Evolutionary conservation across 2,329 filamentous ascomycete genomes (phyloP), one percentile per base, ranked within the genome.

Genomic region (Biscogniauxia sp.): DNA sequence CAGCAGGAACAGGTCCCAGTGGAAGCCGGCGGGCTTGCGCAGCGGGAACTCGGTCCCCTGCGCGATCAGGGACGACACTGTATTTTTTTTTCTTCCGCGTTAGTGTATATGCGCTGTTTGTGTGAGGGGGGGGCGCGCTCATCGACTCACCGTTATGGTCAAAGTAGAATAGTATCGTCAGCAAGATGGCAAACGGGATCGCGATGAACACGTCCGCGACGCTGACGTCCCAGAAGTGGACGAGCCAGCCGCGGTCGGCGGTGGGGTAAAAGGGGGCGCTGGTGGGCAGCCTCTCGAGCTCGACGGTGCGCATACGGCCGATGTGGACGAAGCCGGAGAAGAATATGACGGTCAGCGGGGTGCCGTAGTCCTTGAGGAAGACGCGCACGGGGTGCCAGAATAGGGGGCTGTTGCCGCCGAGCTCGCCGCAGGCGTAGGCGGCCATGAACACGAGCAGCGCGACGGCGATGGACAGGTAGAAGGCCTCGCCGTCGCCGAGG

Each of bases 251-350:
- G 50, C 92, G 82, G 61, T 89, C 86, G 0, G 77, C 80, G 0
- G 93, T 96, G 0, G 93, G 93, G 69, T 85, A 87, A 78, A 96
- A 97, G 0, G 92, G 86, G 60, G 85, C 87, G 64, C 87, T 87
- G 0, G 88, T 94, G 0, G 92, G 92, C 26, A 97, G 79, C 8
- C 83, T 87, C 63, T 90, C 85, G 9, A 96, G 78, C 20, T 85
- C 73, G 1, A 96, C 83, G 50, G 82, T 76, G n/a, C 78, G 78
- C 90, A 97, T 94, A 69, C 90, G 88, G 7, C 92, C 92, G 64
- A 96, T 86, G 74, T 95, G 90, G 1, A 95, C 89, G 69, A 96
- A 96, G 0, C 92, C 92, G 0, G 92, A 93, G 74, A 96, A 96
- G 80, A 96, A 96, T 62, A 96, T 78, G 58, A 93, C 84, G 0